Evolutionary conservation across 805 yeast species (phyloP), one percentile per base, ranked within the genome.

Genomic region (Saccharomycopsis synnaedendra): DNA sequence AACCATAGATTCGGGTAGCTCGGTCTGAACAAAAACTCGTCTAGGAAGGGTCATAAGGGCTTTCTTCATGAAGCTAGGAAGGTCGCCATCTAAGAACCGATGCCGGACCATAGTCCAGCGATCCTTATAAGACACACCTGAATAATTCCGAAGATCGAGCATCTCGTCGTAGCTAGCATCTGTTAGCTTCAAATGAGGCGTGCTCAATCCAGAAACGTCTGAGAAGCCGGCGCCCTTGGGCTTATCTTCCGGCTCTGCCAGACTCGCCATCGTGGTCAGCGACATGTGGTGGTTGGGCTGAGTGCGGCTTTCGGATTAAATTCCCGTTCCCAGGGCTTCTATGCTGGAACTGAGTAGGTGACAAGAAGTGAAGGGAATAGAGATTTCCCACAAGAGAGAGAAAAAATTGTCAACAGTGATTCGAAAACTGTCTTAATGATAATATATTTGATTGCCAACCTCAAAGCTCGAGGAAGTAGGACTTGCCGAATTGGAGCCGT

Each of bases 1-100:
- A 48, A 72, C 67, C 63, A 67, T 66, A 27, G 65, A 60, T 4
- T 58, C 61, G 1, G 83, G 82, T 39, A 78, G 60, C 5, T 66
- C 69, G 50, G 67, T 60, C 57, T 78, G 76, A 53, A 73, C 74
- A 55, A 62, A 78, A 32, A 78, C 64, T 31, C 63, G 59, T 44
- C 84, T 44, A 7, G 38, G 40, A 5, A 51, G 31, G 28, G 11
- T 34, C 27, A 40, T 29, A 19, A 49, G 30, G 30, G 41, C 37
- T 11, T 49, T 46, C 27, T 38, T 41, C 28, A 51, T 42, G 36
- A 46, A 51, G 5, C 39, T 1, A 5, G 54, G 54, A n/a, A 41
- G 10, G 8, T 35, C 41, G 10, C 31, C 39, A 35, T 43, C 45
- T 5, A 51, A 41, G 28, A 19, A 32, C 28, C 32, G 39, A 44